Percentiles rank a stretch among this genome's conserved stretches.
phyloP scores from a whole-genome alignment of 257 asterid species.

The Nicotiana paniculata region DNA sequence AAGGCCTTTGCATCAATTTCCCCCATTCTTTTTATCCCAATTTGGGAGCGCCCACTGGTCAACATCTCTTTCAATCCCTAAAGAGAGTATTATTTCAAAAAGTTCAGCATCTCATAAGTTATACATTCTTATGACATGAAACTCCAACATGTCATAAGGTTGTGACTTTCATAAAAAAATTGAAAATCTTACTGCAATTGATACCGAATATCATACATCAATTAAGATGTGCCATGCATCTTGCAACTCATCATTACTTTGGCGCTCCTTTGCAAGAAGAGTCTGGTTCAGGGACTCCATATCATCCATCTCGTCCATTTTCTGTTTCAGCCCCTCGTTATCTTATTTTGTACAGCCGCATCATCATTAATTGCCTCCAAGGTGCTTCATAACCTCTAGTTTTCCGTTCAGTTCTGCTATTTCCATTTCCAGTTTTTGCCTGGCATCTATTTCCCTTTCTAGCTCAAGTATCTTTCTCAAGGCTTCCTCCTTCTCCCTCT shows the following conservation, averaged over 20 bases:
- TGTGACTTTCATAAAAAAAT: neutral
- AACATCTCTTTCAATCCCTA: conserved; percentile 52
- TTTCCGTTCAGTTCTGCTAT: conserved; percentile 35
- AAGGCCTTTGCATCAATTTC: conserved; percentile 63
- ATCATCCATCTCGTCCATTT: conserved; percentile 30
- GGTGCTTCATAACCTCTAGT: conserved; percentile 37
- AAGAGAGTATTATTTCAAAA: neutral
- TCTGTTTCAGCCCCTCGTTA: conserved; percentile 24
- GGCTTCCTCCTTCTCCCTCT: conserved; percentile 42
- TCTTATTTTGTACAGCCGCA: conserved; percentile 31
- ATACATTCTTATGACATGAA: neutral
- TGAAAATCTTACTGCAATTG: neutral
- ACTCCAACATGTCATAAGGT: neutral
- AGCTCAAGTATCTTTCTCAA: conserved; percentile 23
- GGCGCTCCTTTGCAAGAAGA: conserved; percentile 25
- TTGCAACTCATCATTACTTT: conserved; percentile 34
- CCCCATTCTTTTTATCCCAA: conserved; percentile 78
- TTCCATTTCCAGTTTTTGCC: conserved; percentile 30
- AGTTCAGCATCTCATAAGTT: neutral
- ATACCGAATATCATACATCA: conserved; percentile 5
- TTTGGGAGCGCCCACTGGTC: conserved; percentile 36
- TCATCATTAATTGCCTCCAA: conserved; percentile 34
- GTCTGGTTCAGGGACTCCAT: conserved; percentile 19
- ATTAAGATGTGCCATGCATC: conserved; percentile 26
- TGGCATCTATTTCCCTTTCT: conserved; percentile 31